A percentile compares a stretch with the other conserved stretches of the same genome.
Conservation (phyloP, 768 basidiomycete genomes). For the Pleurotus cornucopiae region DNA sequence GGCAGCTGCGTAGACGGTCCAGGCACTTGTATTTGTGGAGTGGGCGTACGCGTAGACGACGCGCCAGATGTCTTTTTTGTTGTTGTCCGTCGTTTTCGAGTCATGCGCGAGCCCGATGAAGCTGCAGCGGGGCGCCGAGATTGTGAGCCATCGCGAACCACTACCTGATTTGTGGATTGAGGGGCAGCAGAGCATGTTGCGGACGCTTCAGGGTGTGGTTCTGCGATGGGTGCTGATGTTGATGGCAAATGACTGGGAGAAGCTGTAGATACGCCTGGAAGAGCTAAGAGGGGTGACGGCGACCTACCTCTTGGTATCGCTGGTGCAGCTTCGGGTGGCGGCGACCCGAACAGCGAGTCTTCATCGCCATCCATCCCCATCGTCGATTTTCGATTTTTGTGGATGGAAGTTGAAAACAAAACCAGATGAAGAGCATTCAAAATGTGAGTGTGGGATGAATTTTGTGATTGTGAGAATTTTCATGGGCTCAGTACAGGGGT, state of each 20-base stretch:
- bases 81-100: slow-evolving; percentile 9
- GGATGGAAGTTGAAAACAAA: too few species aligned
- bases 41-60: slow-evolving; percentile 39
- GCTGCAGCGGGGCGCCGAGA: too few species aligned
- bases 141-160: too few species aligned
- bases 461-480: too few species aligned
- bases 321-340: slow-evolving; percentile 56
- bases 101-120: too few species aligned
- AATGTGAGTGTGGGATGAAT: too few species aligned
- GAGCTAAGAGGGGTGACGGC: slow-evolving; percentile 55
- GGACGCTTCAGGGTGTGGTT: too few species aligned
- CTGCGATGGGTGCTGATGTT: slow-evolving; percentile 28
- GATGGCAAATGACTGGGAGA: slow-evolving; percentile 61
- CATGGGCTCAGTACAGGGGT: too few species aligned
- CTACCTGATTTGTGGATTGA: too few species aligned
- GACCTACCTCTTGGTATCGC: slow-evolving; percentile 59
- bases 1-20: slow-evolving; percentile 59
- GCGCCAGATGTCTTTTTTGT: slow-evolving; percentile 26
- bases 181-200: too few species aligned
- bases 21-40: slow-evolving; percentile 59
- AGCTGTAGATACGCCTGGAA: slow-evolving; percentile 41
- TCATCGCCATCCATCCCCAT: slow-evolving; percentile 36
- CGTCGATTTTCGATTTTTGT: too few species aligned
- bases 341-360: slow-evolving; percentile 82
- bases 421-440: too few species aligned